Evolutionary conservation across 257 asterid species (phyloP), one percentile per base, ranked within the genome.

Genomic region (Nicotiana tomentosiformis): DNA sequence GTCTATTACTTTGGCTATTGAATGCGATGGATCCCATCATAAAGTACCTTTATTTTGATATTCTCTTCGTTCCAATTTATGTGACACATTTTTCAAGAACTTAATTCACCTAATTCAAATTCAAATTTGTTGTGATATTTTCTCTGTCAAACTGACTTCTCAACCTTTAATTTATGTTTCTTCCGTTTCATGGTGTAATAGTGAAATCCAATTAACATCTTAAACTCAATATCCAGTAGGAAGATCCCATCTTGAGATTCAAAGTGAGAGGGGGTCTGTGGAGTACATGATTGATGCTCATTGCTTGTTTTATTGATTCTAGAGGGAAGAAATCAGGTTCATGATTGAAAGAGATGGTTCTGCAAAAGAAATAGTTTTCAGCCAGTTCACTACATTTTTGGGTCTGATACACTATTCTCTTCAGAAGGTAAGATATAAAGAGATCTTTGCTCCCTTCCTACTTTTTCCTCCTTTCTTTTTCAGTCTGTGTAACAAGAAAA

Each of bases 301-400:
- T 78, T 84, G 58, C 84, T 84, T 64, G 80, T 61, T 82, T 57
- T 62, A 66, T 70, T 85, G 83, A 72, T 87, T 79, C 43, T 89
- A 95, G 99, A 93, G 97, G 89, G 98, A 95, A 88, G 98, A 95
- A 90, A 93, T 95, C 53, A 89, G 98, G 84, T 89, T 81, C 83
- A 95, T 95, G 99, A 90, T 93, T 83, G 99, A 95, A 89, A 92
- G 96, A 88, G 98, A 95, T 87, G 98, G 99, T 80, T 94, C 99
- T 46, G 98, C 99, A 80, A 95, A 95, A 89, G 99, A 93, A 65
- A 93, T 95, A 74, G 97, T 95, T 87, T 95, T 95, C 89, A 95
- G 99, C 92, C 99, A 95, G 81, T 95, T 93, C 89, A 89, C 97
- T 26, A 91, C 98, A 9, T 95, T 95, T 88, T 86, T 95, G 90